Base-by-base conservation (phyloP, 768 basidiomycete species). In the Mycena sanguinolenta region DNA sequence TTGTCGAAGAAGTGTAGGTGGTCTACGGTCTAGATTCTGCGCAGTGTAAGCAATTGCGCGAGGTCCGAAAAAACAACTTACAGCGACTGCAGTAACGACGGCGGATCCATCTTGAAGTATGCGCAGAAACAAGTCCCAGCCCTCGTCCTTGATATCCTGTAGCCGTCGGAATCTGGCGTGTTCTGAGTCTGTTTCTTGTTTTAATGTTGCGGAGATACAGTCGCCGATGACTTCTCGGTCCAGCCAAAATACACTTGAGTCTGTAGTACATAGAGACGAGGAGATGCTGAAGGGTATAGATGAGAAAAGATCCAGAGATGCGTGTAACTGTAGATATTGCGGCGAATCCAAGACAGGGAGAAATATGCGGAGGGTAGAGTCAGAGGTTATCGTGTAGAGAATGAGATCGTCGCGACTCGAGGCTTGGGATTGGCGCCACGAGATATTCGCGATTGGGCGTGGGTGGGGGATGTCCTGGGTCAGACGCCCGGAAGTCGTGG, bases 321-420 rank as follows among this genome's bases (percentile, higher is more conserved):
- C 89, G 76, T 96, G 95, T 6, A 98, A 87, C 78, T 97, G 96
- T 46, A 98, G 85, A 77, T 90, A 88, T 71, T 91, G 89, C 16
- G 95, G 95, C 19, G 91, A 89, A 78, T 98, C 96, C 53, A 98
- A 82, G 16, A 98, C 94, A 7, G 96, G 95, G 38, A 94, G 82
- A 79, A 95, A 97, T 75, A 98, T 90, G 27, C 96, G 90, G 39
- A 97, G 78, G 6, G 92, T 92, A 0, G 93, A 89, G 75, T 96
- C 94, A 28, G 90, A 88, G 17, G 96, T 95, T 69, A 94, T 87
- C 39, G 95, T 96, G 77, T 94, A 96, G 4, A 97, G 84, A 63
- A 92, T 89, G 2, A 92, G 83, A 77, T 95, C 93, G 75, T 92
- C 90, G 49, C 87, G 88, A 79, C 89, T 92, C 53, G 91, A 90